Evolutionary conservation across 2,329 filamentous ascomycete genomes (phyloP), one percentile per base, ranked within the genome.

Genomic region (Beauveria rudraprayagi): DNA sequence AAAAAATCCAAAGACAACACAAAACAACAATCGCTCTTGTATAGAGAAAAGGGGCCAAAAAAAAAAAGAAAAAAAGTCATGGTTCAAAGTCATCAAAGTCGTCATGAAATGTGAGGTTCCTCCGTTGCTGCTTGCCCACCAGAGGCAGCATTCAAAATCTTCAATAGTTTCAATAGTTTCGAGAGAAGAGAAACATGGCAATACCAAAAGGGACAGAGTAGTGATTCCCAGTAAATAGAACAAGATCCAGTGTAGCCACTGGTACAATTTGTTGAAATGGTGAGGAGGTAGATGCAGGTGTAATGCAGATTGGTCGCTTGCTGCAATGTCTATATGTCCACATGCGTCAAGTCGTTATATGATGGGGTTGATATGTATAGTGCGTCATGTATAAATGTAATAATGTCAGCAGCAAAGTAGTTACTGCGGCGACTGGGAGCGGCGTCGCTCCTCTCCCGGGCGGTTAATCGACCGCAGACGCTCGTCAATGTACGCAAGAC

Each of bases 401-500:
- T 5, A 16, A 16, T 37, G 34, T 10, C 34, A 37, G 34, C 5
- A 16, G 34, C 34, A 16, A 11, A 37, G 6, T 16, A 10, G 19
- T 56, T 72, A 81, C 47, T 77, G 67, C 3, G 81, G 81, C 24
- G 80, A 82, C 64, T 82, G 77, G 8, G 82, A 81, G 56, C 77
- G 77, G 61, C 75, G 74, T 9, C 70, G 72, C 47, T 72, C 71
- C 28, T 66, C 67, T 58, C 75, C 74, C 43, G 77, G 77, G 52
- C 74, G 77, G 63, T 80, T 78, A 62, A 85, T 74, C 63, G 83
- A 80, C 65, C 79, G 80, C 48, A 85, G 77, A 43, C 82, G 79
- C 65, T 83, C 78, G 66, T 85, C 82, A 52, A 85, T 78, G 63
- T 85, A 84, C 5, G 82, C 81, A 60, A 85, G 72, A 11, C 81